phyloP scores from a whole-genome alignment of 192 early-diverging fungal species.

The Paraglomus brasilianum region DNA sequence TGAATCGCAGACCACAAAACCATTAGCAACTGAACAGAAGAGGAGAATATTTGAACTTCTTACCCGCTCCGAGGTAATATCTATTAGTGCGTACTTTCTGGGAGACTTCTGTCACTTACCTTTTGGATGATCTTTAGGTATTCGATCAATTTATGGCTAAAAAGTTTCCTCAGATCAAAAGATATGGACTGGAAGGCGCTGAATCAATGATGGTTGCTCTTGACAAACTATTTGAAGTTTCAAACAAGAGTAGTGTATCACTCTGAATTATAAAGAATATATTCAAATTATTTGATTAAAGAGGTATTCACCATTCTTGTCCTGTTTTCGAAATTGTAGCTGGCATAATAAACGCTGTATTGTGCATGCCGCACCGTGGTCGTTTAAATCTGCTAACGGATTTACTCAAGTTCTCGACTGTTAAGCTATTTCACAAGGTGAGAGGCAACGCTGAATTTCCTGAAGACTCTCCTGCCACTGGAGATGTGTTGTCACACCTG shows the following conservation, averaged over 20 bases:
- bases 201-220: slow-evolving; percentile 94
- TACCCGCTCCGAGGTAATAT: slow-evolving; percentile 65
- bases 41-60: slow-evolving; percentile 76
- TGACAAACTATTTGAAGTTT: slow-evolving; percentile 79
- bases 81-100: neutral
- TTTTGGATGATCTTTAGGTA: slow-evolving; percentile 44
- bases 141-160: slow-evolving; percentile 99
- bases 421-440: slow-evolving; percentile 89
- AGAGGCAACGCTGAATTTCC: slow-evolving; percentile 93
- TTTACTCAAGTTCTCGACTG: slow-evolving; percentile 77
- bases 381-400: slow-evolving; percentile 91
- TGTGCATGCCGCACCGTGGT: slow-evolving; percentile 97
- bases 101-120: slow-evolving; percentile 3
- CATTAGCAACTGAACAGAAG: slow-evolving; percentile 61
- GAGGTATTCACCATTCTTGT: neutral
- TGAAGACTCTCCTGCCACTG: slow-evolving; percentile 68
- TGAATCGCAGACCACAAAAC: slow-evolving; percentile 69
- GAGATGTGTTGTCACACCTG: slow-evolving; percentile 91
- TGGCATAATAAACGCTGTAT: slow-evolving; percentile 78
- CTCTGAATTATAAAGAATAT: neutral
- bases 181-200: slow-evolving; percentile 95
- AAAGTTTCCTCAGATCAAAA: slow-evolving; percentile 93
- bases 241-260: slow-evolving; percentile 49
- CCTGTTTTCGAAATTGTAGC: slow-evolving; percentile 42
- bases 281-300: neutral